phyloP scores from a whole-genome alignment of 768 basidiomycete species.

The Lactarius trivialis region DNA sequence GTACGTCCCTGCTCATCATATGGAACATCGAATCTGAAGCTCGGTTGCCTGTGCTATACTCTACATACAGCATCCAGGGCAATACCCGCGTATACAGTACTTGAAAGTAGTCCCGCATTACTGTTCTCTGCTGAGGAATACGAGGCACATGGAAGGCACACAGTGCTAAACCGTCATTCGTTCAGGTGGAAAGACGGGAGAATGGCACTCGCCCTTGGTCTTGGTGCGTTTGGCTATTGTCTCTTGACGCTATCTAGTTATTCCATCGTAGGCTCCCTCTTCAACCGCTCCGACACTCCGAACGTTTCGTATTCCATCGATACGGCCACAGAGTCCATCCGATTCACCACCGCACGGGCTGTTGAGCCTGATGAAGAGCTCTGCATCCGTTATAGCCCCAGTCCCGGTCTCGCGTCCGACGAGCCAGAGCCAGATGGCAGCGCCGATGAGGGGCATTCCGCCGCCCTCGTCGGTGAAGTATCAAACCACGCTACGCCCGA shows the following conservation, averaged over 20 bases:
- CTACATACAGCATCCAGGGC: constrained; percentile 37
- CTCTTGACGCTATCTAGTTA: not conserved
- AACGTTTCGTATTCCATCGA: constrained; percentile 66
- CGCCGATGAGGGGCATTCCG: constrained; percentile 38
- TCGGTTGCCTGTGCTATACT: not conserved
- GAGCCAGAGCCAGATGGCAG: not conserved
- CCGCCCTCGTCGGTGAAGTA: constrained; percentile 23
- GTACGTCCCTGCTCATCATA: constrained; percentile 31
- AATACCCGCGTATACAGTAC: constrained; percentile 55
- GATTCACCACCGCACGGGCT: constrained; percentile 48
- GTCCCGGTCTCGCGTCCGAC: constrained; percentile 58
- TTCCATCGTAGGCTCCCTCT: constrained; percentile 55
- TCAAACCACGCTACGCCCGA: constrained; percentile 30
- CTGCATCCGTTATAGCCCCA: constrained; percentile 59
- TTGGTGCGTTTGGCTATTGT: constrained; percentile 4
- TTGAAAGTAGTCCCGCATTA: constrained; percentile 86
- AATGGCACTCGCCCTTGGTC: constrained; percentile 57
- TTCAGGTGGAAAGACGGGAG: constrained; percentile 69
- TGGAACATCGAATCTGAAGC: not conserved
- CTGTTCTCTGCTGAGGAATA: constrained; percentile 70
- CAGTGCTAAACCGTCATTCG: constrained; percentile 66
- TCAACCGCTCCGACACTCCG: constrained; percentile 67
- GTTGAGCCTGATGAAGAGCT: constrained; percentile 63
- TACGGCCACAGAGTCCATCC: constrained; percentile 47
- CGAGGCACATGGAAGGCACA: constrained; percentile 51